Base-by-base conservation (phyloP, 2,329 filamentous ascomycete genomes). In the Ophiostoma sp. region DNA sequence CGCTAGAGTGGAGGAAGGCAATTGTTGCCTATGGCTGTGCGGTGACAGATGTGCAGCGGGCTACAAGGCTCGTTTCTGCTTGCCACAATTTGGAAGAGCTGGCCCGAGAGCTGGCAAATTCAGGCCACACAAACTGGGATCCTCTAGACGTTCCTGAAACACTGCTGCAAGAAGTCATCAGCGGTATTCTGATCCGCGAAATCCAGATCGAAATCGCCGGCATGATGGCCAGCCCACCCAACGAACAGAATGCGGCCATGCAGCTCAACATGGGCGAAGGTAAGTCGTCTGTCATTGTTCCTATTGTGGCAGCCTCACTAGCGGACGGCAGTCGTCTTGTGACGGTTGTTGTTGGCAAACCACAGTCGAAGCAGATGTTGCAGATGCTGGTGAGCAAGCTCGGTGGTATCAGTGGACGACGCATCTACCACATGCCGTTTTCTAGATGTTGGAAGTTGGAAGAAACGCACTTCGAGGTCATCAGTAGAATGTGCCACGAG, bases 211-310 rank as follows among this genome's bases (percentile, higher is more conserved):
- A 82, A 1, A 86, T 92, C 65, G 85, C 88, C 0, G 62, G 68
- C 0, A 74, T 82, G 27, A 91, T 92, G 84, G 82, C 80, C 2
- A 7, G 12, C 6, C 66, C 72, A 0, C 72, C 74, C 0, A 73
- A 73, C 0, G 74, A 73, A 0, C 41, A 74, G 0, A 89, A 87
- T 71, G 75, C 81, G 0, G 82, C 87, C 0, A 82, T 90, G 78
- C 87, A 90, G 72, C 75, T 91, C 2, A 90, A 89, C 71, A 91
- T 91, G 88, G 89, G 89, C 0, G 83, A 89, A 73, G 89, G 88
- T 0, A 91, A 91, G 71, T 87, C 86, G 0, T 89, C 88, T 0
- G 84, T 90, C 1, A 91, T 93, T 65, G 81, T 89, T 0, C 89
- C 88, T 0, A 87, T 90, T 49, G 83, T 89, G 0, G 84, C 84